phyloP scores from a whole-genome alignment of 1,284 basidiomycete genomes.

The Mycena citricolor region DNA sequence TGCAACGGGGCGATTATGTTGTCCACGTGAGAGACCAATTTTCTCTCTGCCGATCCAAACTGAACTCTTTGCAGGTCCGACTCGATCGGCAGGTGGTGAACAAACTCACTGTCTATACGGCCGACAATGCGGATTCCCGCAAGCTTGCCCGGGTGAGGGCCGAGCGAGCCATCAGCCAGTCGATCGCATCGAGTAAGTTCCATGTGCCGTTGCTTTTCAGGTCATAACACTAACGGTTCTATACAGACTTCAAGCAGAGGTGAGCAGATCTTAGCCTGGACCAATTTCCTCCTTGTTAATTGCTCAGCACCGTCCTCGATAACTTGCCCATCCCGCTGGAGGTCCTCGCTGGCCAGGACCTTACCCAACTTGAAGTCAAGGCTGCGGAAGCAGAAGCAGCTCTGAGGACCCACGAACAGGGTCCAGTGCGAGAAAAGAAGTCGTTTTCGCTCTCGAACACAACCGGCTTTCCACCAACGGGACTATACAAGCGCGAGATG shows the following conservation, averaged over 20 bases:
- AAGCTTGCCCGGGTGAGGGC: constrained; percentile 37
- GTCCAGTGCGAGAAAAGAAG: no score
- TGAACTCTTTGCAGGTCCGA: constrained; percentile 7
- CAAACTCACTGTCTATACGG: no score
- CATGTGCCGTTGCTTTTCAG: background rate
- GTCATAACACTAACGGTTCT: background rate
- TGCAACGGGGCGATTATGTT: constrained; percentile 51
- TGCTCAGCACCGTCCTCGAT: constrained; percentile 1
- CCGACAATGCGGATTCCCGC: constrained; percentile 35
- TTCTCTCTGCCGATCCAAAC: background rate
- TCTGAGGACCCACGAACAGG: background rate
- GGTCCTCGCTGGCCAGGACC: constrained; percentile 37
- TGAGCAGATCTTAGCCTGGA: constrained; percentile 35
- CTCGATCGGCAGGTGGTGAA: no score
- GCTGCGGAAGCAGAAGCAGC: constrained; percentile 12
- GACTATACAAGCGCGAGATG: constrained; percentile 1
- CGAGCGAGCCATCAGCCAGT: constrained; percentile 42
- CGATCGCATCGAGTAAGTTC: constrained; percentile 44
- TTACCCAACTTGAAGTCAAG: constrained; percentile 35
- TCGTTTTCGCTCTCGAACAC: no score
- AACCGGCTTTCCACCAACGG: no score
- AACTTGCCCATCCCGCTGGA: constrained; percentile 35
- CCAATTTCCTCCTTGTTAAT: background rate
- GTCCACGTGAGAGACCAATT: constrained; percentile 49
- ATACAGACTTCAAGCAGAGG: constrained; percentile 40